Percentiles rank a stretch among this genome's conserved stretches.
Conservation (phyloP, 106 monocot genomes). For the Dendrobium catenatum region DNA sequence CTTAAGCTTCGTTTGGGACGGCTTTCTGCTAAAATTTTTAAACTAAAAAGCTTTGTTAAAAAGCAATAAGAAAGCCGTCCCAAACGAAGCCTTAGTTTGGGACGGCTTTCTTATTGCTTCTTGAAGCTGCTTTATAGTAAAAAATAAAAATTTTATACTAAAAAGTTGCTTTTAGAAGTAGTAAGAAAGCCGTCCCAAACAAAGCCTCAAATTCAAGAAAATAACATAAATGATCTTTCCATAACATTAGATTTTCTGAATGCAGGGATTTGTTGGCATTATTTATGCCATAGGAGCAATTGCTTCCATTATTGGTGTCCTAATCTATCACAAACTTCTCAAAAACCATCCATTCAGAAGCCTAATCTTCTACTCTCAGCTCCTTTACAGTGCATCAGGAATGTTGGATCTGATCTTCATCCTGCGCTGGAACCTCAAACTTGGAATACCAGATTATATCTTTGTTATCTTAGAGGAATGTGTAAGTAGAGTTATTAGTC, state of each 20-base stretch:
- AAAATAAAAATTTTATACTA: too few relatives aligned
- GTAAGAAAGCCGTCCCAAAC: too few relatives aligned
- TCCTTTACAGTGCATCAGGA: constrained; percentile 50
- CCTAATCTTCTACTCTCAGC: constrained; percentile 55
- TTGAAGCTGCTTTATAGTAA: too few relatives aligned
- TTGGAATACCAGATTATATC: constrained; percentile 42
- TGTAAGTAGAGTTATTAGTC: constrained; percentile 27
- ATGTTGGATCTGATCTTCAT: constrained; percentile 65
- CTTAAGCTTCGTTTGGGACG: too few relatives aligned
- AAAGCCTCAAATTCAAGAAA: too few relatives aligned
- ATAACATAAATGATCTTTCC: too few relatives aligned
- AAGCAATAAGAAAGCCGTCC: too few relatives aligned
- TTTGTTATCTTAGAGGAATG: constrained; percentile 61
- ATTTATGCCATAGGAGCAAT: constrained; percentile 64
- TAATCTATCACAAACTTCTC: constrained; percentile 64
- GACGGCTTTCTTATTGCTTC: too few relatives aligned
- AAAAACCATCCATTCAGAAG: constrained; percentile 51
- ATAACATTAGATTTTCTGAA: neutral
- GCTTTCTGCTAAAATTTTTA: too few relatives aligned
- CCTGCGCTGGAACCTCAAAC: constrained; percentile 52
- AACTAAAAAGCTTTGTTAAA: too few relatives aligned
- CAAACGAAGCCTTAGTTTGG: too few relatives aligned
- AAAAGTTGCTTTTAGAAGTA: too few relatives aligned
- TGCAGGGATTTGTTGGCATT: constrained; percentile 63
- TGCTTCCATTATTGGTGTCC: constrained; percentile 59